These are phyloP conservation scores for Corymbia calophylla DNA, from an alignment of 441 rosid genomes.

Conservation along the genomic window DNA sequence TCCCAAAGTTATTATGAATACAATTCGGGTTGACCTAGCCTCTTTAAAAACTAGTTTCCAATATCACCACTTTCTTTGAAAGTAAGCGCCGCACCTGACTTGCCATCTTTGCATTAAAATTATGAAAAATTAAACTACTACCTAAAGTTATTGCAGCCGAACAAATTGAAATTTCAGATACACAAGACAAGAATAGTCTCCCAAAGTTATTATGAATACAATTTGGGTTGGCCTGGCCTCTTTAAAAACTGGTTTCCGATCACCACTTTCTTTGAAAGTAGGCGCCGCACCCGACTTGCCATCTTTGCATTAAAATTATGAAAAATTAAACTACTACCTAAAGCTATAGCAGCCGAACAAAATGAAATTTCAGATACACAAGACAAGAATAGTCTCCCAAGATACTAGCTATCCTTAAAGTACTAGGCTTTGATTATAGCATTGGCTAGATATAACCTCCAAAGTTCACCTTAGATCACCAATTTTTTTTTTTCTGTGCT, in stretches of 20 bases:
- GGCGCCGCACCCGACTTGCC: neutral
- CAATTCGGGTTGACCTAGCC: too few relatives aligned
- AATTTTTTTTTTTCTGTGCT: neutral
- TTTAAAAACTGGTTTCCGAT: neutral
- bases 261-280: neutral
- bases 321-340: neutral
- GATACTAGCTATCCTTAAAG: neutral
- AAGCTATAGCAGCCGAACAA: neutral
- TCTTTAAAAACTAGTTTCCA: too few relatives aligned
- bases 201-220: too few relatives aligned
- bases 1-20: too few relatives aligned
- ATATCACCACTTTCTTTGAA: too few relatives aligned
- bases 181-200: too few relatives aligned
- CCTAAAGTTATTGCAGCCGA: too few relatives aligned
- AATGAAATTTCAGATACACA: neutral
- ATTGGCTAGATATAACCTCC: neutral
- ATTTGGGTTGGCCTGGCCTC: neutral
- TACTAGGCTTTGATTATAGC: neutral
- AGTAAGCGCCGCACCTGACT: too few relatives aligned
- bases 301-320: conserved; percentile 16
- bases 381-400: neutral
- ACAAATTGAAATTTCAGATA: too few relatives aligned
- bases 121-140: too few relatives aligned
- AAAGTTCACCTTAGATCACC: neutral
- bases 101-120: too few relatives aligned